These are phyloP conservation scores for Neofusicoccum sp. DNA, from an alignment of 2,329 filamentous ascomycete species.

Conservation along the genomic window DNA sequence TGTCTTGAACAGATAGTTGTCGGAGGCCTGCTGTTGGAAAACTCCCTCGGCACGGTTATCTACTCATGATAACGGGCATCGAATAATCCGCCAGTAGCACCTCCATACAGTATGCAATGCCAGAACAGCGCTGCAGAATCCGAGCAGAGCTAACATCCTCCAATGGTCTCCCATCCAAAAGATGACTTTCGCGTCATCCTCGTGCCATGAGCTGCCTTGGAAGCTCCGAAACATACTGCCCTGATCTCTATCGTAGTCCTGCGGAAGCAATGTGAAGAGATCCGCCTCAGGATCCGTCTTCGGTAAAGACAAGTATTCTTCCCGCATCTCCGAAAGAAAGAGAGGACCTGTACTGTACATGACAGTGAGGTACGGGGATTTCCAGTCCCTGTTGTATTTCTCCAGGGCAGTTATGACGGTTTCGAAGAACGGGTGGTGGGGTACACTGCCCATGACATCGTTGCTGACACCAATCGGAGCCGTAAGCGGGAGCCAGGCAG, in stretches of 20 bases:
- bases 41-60: too few species aligned
- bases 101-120: background rate
- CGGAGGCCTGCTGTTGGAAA: too few species aligned
- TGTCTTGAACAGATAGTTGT: too few species aligned
- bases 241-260: slow-evolving; percentile 34
- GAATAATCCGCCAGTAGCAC: background rate
- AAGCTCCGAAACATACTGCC: slow-evolving; percentile 36
- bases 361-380: slow-evolving; percentile 34
- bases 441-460: slow-evolving; percentile 29
- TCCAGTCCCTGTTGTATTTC: slow-evolving; percentile 26
- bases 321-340: slow-evolving; percentile 31
- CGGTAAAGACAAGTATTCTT: slow-evolving; percentile 26
- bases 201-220: slow-evolving; percentile 37
- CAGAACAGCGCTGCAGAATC: background rate
- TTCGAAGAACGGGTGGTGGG: slow-evolving; percentile 29
- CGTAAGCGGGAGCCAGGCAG: slow-evolving; percentile 29
- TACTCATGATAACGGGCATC: too few species aligned
- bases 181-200: slow-evolving; percentile 31
- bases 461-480: slow-evolving; percentile 30
- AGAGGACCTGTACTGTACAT: slow-evolving; percentile 36
- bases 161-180: slow-evolving; percentile 29
- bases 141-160: background rate
- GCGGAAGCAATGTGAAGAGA: slow-evolving; percentile 29
- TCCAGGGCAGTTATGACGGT: slow-evolving; percentile 26
- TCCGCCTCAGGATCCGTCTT: background rate